A percentile compares a stretch with the other conserved stretches of the same genome.
phyloP scores from a whole-genome alignment of 257 asterid genomes.

The Penstemon davidsonii region DNA sequence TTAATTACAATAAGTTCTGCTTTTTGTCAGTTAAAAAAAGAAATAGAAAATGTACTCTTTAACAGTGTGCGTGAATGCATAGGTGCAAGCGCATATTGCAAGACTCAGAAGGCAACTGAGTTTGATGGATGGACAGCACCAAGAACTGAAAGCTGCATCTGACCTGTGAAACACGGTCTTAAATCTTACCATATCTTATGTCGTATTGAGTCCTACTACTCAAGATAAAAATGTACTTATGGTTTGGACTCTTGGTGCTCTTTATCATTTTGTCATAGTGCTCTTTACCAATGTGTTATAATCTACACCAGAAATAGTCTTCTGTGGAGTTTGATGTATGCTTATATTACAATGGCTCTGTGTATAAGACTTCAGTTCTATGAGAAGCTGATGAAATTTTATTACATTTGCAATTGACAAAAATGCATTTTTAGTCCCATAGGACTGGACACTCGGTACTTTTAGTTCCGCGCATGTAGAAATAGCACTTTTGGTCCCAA shows the following conservation, averaged over 20 bases:
- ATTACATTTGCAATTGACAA: background rate
- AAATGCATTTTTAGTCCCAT: too few relatives aligned
- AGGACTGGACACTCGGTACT: too few relatives aligned
- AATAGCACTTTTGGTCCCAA: too few relatives aligned
- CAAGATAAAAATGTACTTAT: too few relatives aligned
- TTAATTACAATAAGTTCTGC: constrained; percentile 2
- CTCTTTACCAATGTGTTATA: too few relatives aligned
- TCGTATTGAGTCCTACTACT: too few relatives aligned
- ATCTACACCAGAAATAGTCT: background rate
- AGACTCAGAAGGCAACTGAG: constrained; percentile 75
- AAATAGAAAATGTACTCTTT: constrained; percentile 4
- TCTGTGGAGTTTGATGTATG: background rate
- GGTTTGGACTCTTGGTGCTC: too few relatives aligned
- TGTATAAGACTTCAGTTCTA: constrained; percentile 4
- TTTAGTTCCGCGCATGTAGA: too few relatives aligned
- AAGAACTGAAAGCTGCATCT: constrained; percentile 51
- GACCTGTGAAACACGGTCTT: constrained; percentile 49
- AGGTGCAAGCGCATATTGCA: constrained; percentile 92
- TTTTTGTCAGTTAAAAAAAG: background rate
- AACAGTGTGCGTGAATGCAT: constrained; percentile 31
- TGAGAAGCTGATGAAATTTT: background rate
- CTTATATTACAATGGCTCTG: background rate
- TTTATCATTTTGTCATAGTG: too few relatives aligned
- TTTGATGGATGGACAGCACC: constrained; percentile 71
- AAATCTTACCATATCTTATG: constrained; percentile 19